Evolutionary conservation across 2,329 filamentous ascomycete genomes (phyloP), one percentile per base, ranked within the genome.

Genomic region (Epichloe baconii): DNA sequence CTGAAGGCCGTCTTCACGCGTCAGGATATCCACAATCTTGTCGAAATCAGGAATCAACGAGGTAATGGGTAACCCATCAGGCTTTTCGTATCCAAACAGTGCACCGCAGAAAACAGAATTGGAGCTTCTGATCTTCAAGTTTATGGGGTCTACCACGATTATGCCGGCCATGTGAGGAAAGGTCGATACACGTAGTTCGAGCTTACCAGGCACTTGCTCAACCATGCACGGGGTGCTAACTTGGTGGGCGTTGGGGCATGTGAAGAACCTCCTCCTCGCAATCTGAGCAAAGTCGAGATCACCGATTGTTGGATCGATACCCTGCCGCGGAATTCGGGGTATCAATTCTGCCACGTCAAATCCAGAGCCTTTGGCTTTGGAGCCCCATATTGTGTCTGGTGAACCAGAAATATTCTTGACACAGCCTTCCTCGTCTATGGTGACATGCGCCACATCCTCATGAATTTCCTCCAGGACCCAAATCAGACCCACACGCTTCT

Each of bases 401-500:
- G 85, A 79, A n/a, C 91, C 91, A 2, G 77, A 76, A 38, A 86
- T 76, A 48, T 77, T 80, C 31, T 80, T 76, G 17, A 96, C 78
- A 43, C 78, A 76, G 42, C 88, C 89, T 31, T 88, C 82, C 52
- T 89, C 83, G 62, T 94, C 86, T 19, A 95, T 76, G 11, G 74
- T 77, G 43, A 98, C 69, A 54, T 81, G 79, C 4, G 87, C 89
- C 40, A 93, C 83, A 64, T 98, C 90, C 68, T 98, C 93, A 51
- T 91, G 88, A 54, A 98, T 97, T 68, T 98, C 93, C 66, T 98
- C 93, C 2, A 98, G 71, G 8, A 98, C 93, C 93, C 93, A 98
- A 54, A 98, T 97, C 53, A 98, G 70, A 10, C 91, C 90, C 49
- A 88, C 83, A 47, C 85, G 80, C 68, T 98, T 98, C 67, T 98